These are phyloP conservation scores for Echria macrotheca DNA, from an alignment of 495 filamentous ascomycete genomes.

Conservation along the genomic window DNA sequence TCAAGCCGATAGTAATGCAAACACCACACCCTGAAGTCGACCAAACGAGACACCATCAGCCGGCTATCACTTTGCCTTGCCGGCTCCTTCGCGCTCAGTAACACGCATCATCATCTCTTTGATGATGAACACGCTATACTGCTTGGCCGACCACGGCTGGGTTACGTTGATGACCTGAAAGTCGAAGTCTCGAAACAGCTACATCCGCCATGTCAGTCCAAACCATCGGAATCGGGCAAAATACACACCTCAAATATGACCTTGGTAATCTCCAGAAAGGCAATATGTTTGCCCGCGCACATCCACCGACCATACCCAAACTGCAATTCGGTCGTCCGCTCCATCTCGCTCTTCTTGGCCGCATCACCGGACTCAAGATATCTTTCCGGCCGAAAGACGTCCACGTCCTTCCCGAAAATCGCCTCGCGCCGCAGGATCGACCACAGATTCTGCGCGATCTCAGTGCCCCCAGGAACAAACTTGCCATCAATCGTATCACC, in stretches of 20 bases:
- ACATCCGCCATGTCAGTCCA: not conserved
- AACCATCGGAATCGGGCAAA: not conserved
- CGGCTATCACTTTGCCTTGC: too few species aligned
- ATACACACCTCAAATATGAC: constrained; percentile 51
- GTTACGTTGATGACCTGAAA: constrained; percentile 45
- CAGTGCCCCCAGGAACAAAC: constrained; percentile 48
- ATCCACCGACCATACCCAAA: constrained; percentile 41
- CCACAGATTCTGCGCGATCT: constrained; percentile 45
- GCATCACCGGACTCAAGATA: constrained; percentile 46
- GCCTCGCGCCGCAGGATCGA: constrained; percentile 26
- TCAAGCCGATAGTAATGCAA: too few species aligned
- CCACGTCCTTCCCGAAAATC: constrained; percentile 45
- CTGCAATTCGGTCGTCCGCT: constrained; percentile 32
- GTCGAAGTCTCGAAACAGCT: constrained; percentile 53
- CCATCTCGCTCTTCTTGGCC: constrained; percentile 32
- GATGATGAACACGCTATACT: constrained; percentile 25
- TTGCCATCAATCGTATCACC: constrained; percentile 46
- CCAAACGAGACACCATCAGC: too few species aligned
- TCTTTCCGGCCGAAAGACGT: constrained; percentile 50
- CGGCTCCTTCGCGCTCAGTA: too few species aligned
- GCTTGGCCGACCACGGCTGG: constrained; percentile 30
- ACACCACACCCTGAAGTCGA: too few species aligned
- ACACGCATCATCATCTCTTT: constrained; percentile 29
- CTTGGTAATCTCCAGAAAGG: constrained; percentile 50
- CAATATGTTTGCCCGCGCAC: constrained; percentile 43